Evolutionary conservation across 192 early-diverging fungal species (phyloP), one percentile per base, ranked within the genome.

Genomic region (Phlyctochytrium arcticum): DNA sequence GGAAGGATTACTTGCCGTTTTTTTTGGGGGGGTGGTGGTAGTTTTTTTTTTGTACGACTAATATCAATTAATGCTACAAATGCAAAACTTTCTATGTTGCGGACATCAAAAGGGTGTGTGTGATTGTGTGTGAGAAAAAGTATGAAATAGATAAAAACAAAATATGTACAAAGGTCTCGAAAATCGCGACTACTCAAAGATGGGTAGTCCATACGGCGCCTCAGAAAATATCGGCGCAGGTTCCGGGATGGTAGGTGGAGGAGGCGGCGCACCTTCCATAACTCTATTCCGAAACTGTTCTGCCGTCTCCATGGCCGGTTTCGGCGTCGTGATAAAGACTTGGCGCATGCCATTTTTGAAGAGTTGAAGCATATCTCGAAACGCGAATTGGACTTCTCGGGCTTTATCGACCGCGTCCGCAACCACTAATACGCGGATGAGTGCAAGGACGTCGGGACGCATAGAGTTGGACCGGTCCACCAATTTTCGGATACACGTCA

Each of bases 401-500:
- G 71, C 71, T 30, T 68, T 47, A 1, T 67, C 62, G 6, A 64
- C 51, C 19, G 23, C 42, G 17, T 36, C 49, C 30, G 59, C 39
- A 5, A 32, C 12, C 42, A 62, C 33, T 27, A 77, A 39, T 7
- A 69, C 67, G 0, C 59, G 68, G 37, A 70, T 49, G 6, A 77
- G 57, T 24, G 34, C 53, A 9, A 69, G 42, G 15, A 62, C 51
- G 30, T 62, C 67, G 23, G 15, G 58, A 70, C 86, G 81, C 36
- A 87, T 65, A 1, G 24, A 46, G 57, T 81, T 84, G 23, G 80
- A 73, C 36, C 83, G 78, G 8, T 83, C 73, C 31, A 86, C 80
- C 3, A 87, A 57, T 37, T 83, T 80, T 46, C 76, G 74, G 15
- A 90, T 60, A 9, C 87, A 92, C 34, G 85, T 87, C 19, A 95